Conservation (phyloP, 208 protist genomes). For the Trypanosoma lewisi region DNA sequence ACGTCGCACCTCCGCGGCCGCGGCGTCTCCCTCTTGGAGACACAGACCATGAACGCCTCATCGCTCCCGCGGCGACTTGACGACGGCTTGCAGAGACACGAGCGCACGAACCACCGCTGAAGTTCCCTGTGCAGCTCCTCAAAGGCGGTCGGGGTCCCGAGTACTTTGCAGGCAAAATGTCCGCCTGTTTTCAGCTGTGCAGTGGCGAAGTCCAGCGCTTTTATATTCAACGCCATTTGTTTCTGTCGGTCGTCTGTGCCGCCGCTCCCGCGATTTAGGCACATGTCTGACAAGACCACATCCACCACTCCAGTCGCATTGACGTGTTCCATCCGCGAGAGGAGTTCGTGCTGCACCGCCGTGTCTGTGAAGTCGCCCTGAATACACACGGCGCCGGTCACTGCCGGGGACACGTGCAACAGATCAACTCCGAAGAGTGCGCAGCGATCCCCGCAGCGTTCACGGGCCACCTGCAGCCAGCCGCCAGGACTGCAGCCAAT, state of each 20-base stretch:
- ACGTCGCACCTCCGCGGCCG: constrained; percentile 22
- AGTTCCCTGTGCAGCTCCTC: constrained; percentile 38
- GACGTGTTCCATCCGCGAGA: constrained; percentile 17
- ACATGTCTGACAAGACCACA: constrained; percentile 86
- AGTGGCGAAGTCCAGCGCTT: constrained; percentile 47
- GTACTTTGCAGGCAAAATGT: constrained; percentile 82
- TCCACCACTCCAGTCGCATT: constrained; percentile 33
- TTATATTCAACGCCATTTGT: constrained; percentile 44
- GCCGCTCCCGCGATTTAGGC: constrained; percentile 67
- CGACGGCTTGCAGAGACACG: constrained; percentile 58
- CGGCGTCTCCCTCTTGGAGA: constrained; percentile 30
- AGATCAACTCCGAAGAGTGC: constrained; percentile 73
- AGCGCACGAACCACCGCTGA: constrained; percentile 38
- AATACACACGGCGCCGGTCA: constrained; percentile 63
- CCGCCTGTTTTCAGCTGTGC: constrained; percentile 52
- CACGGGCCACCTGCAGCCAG: constrained; percentile 80
- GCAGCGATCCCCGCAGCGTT: constrained; percentile 60
- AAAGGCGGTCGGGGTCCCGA: constrained; percentile 53
- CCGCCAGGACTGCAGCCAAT: constrained; percentile 84
- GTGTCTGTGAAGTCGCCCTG: constrained; percentile 70
- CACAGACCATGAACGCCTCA: constrained; percentile 68
- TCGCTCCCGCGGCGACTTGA: constrained; percentile 70
- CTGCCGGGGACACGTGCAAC: constrained; percentile 42
- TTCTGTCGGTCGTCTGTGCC: constrained; percentile 67
- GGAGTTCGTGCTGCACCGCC: constrained; percentile 40